phyloP scores from a whole-genome alignment of 1,284 basidiomycete genomes.

The Omphalotus olearius region DNA sequence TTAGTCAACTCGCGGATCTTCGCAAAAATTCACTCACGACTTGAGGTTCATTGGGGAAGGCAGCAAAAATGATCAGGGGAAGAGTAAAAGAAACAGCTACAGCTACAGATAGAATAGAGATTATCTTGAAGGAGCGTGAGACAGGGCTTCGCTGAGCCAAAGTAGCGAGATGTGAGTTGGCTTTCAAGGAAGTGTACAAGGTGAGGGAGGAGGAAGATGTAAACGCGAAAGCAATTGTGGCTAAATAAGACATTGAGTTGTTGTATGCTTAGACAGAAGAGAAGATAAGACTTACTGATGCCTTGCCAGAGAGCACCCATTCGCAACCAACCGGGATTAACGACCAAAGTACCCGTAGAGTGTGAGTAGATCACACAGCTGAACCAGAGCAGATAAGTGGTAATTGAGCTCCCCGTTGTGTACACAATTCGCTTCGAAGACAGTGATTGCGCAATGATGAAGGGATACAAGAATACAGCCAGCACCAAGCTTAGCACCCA shows the following conservation, averaged over 20 bases:
- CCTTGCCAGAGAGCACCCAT: constrained; percentile 57
- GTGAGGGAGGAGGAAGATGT: constrained; percentile 60
- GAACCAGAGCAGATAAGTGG: constrained; percentile 58
- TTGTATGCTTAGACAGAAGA: neutral
- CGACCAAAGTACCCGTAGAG: constrained; percentile 36
- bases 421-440: constrained; percentile 48
- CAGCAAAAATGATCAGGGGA: constrained; percentile 54
- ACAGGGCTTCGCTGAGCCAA: constrained; percentile 38
- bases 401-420: constrained; percentile 53
- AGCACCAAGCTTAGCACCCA: constrained; percentile 33
- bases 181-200: constrained; percentile 56
- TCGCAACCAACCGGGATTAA: constrained; percentile 32
- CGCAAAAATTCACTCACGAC: constrained; percentile 26
- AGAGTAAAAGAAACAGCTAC: constrained; percentile 48
- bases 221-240: constrained; percentile 57
- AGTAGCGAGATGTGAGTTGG: constrained; percentile 29
- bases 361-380: constrained; percentile 46
- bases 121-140: constrained; percentile 51
- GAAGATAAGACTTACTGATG: constrained; percentile 44
- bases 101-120: constrained; percentile 48
- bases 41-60: constrained; percentile 38
- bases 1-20: neutral
- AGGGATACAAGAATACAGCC: constrained; percentile 40
- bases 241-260: constrained; percentile 25
- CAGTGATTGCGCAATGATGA: constrained; percentile 51